Evolutionary conservation across 2,329 filamentous ascomycete genomes (phyloP).

Genomic region (Penicillium paneum): DNA sequence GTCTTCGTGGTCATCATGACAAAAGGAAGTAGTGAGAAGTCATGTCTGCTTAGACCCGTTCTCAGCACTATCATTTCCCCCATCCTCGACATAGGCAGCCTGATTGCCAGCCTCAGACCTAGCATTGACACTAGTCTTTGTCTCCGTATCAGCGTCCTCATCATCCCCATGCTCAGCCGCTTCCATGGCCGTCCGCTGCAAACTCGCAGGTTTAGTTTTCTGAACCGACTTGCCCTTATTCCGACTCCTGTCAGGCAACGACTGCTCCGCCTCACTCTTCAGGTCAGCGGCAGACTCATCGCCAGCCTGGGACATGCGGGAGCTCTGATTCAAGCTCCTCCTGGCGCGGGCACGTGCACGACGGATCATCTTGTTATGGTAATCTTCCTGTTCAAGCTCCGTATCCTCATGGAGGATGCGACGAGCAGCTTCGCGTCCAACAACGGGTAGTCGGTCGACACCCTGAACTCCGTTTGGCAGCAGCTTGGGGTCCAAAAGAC

Average conservation of each 20-base stretch:
- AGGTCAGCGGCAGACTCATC: slow-evolving; percentile 28
- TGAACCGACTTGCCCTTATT: slow-evolving; percentile 26
- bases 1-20: neutral
- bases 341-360: slow-evolving; percentile 21
- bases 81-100: slow-evolving; percentile 17
- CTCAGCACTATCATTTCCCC: neutral
- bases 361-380: slow-evolving; percentile 35
- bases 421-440: slow-evolving; percentile 40
- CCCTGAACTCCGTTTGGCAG: slow-evolving; percentile 47
- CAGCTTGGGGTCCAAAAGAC: slow-evolving; percentile 56
- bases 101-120: slow-evolving; percentile 8
- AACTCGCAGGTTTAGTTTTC: slow-evolving; percentile 1
- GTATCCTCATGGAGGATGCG: slow-evolving; percentile 41
- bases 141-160: slow-evolving; percentile 17
- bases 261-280: slow-evolving; percentile 22
- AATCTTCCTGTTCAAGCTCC: slow-evolving; percentile 33
- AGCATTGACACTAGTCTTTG: slow-evolving; percentile 10
- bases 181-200: neutral
- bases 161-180: slow-evolving; percentile 4
- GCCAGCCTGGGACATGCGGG: slow-evolving; percentile 12
- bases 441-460: slow-evolving; percentile 40
- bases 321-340: slow-evolving; percentile 4
- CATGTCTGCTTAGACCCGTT: neutral
- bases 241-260: slow-evolving; percentile 7
- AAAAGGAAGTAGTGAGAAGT: neutral